These are phyloP conservation scores for Inosperma sp. DNA, from an alignment of 768 basidiomycete species.

Conservation along the genomic window DNA sequence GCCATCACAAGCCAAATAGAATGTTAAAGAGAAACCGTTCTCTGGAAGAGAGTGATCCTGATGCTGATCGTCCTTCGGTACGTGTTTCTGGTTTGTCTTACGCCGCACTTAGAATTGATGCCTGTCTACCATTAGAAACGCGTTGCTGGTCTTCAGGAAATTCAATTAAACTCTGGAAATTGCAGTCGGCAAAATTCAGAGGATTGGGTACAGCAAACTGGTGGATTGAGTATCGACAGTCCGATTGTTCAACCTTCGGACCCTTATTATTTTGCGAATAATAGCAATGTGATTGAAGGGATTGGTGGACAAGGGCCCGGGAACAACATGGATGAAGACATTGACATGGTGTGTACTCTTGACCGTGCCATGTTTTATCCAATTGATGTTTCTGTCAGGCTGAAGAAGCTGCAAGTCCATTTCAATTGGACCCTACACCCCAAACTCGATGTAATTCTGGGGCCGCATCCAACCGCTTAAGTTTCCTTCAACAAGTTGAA, in stretches of 20 bases:
- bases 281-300: not conserved
- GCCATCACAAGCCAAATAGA: conserved; percentile 18
- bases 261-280: not conserved
- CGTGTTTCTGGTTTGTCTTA: conserved; percentile 15
- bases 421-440: not conserved
- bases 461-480: too few relatives aligned
- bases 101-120: not conserved
- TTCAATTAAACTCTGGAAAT: conserved; percentile 15
- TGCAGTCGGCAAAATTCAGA: conserved; percentile 48
- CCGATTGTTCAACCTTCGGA: conserved; percentile 30
- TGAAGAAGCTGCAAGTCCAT: too few relatives aligned
- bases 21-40: conserved; percentile 55
- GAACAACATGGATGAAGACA: conserved; percentile 31
- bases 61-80: conserved; percentile 52
- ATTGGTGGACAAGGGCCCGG: conserved; percentile 2
- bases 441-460: not conserved
- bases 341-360: conserved; percentile 47
- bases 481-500: too few relatives aligned
- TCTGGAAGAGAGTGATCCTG: conserved; percentile 41
- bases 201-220: conserved; percentile 73
- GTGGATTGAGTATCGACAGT: conserved; percentile 61
- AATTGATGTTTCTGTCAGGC: conserved; percentile 2
- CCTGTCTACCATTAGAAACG: conserved; percentile 48
- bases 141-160: conserved; percentile 19
- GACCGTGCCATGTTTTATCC: not conserved